Base-by-base conservation (phyloP, 169 alveolate species). In the Eimeria praecox region DNA sequence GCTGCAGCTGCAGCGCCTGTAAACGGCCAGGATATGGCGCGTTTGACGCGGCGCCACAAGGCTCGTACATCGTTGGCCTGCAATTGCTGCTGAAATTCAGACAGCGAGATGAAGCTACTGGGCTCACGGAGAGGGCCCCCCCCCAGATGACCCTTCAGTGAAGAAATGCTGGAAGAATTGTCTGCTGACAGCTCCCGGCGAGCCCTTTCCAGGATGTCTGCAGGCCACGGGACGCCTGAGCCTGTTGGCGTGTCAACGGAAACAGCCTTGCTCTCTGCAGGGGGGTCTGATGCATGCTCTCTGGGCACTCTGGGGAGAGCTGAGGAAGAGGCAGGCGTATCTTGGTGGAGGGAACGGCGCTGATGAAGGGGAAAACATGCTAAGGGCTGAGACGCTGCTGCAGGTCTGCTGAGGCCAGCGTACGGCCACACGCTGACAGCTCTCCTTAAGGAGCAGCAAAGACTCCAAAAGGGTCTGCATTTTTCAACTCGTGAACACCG, bases 201-300 rank as follows among this genome's bases (percentile, higher is more conserved):
- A 44, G 62, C 93, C 56, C 80, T 56, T 27, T 86, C 93, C 46
- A 73, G 8, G 8, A 86, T 62, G 59, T 86, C 59, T 56, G 77
- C 93, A 33, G 93, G 93, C 93, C 93, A 86, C n/a, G 62, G 59
- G 35, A 62, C 64, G 30, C n/a, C n/a, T n/a, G n/a, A n/a, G n/a
- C 59, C 6, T 30, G 90, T 14, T 22, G 90, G 71, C 56, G 40
- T 14, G n/a, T 20, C 20, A 6, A 69, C 64, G 9, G 27, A 4
- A 20, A 35, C 62, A 42, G 52, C 24, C 2, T n/a, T 49, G 90
- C 20, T 49, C 30, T 35, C 71, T 2, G 75, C n/a, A 52, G 75
- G 44, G 49, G 75, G 20, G 33, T n/a, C 52, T 46, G 42, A 49
- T 46, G 44, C 46, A 3, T 52, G 35, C 52, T 33, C 69, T 49